Evolutionary conservation across 2,329 filamentous ascomycete genomes (phyloP).

Genomic region (Ophidiomyces ophidiicola): DNA sequence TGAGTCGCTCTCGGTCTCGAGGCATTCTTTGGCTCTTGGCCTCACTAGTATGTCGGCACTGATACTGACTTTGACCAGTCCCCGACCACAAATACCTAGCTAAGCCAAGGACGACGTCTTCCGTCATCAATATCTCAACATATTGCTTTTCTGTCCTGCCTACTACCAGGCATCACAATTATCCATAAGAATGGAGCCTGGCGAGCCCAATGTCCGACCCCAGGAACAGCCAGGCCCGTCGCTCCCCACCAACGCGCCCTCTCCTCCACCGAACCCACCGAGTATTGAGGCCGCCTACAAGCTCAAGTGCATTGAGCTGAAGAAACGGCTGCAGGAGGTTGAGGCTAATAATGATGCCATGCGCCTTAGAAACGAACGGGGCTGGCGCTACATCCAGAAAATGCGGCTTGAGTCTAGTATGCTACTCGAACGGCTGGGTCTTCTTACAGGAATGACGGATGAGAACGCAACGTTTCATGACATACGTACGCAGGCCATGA

Average conservation of each 20-base stretch:
- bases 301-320: conserved; percentile 88
- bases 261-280: conserved; percentile 49
- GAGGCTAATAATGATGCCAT: conserved; percentile 82
- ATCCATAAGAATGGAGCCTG: conserved; percentile 20
- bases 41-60: too few species aligned
- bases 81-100: too few species aligned
- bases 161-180: too few species aligned
- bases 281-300: conserved; percentile 94
- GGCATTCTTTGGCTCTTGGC: too few species aligned
- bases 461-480: conserved; percentile 23
- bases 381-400: conserved; percentile 80
- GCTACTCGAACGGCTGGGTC: conserved; percentile 31
- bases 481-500: conserved; percentile 27
- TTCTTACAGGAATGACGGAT: conserved; percentile 33
- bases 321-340: conserved; percentile 80
- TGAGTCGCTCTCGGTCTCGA: too few species aligned
- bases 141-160: too few species aligned
- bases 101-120: too few species aligned
- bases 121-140: too few species aligned
- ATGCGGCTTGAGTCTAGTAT: conserved; percentile 54
- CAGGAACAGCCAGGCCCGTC: conserved; percentile 17
- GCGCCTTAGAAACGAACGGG: conserved; percentile 62
- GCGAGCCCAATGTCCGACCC: conserved; percentile 2
- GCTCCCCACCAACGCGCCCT: conserved; percentile 13
- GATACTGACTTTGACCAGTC: too few species aligned